phyloP scores from a whole-genome alignment of 2,329 filamentous ascomycete species.

The Phaeophleospora eucalypticola region DNA sequence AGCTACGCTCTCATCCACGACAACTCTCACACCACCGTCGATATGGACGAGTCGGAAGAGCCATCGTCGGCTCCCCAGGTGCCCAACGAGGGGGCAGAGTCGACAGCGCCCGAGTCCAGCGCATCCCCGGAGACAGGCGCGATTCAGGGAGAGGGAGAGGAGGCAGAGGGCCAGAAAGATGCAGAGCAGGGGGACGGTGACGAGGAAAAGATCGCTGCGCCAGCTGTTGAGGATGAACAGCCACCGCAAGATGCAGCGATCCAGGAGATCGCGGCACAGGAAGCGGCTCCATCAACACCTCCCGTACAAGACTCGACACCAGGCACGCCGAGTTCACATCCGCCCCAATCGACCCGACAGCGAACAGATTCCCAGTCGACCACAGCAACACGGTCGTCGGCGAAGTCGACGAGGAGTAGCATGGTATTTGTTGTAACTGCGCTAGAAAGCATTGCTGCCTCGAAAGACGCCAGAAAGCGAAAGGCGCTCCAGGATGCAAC shows the following conservation, averaged over 20 bases:
- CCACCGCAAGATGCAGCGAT: background rate
- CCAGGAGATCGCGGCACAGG: conserved; percentile 9
- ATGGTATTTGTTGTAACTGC: conserved; percentile 94
- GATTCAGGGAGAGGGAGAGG: conserved; percentile 2
- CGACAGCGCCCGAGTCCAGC: conserved; percentile 3
- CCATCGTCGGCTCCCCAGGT: conserved; percentile 2
- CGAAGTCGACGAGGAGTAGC: conserved; percentile 70
- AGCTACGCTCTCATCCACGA: too few relatives aligned
- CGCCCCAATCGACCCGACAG: conserved; percentile 32
- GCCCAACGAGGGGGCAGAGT: conserved; percentile 9
- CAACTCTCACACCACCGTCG: conserved; percentile 11
- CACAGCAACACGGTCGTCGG: conserved; percentile 45
- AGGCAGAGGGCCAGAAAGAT: conserved; percentile 7
- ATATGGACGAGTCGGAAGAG: conserved; percentile 10
- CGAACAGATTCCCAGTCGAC: conserved; percentile 61
- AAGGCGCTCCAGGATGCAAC: conserved; percentile 79
- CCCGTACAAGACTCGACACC: conserved; percentile 18
- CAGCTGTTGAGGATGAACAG: background rate
- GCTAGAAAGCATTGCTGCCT: conserved; percentile 83
- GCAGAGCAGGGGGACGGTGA: conserved; percentile 11
- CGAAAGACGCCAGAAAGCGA: conserved; percentile 84
- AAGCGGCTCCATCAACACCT: conserved; percentile 14
- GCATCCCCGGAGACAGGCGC: conserved; percentile 13
- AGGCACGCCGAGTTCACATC: conserved; percentile 17
- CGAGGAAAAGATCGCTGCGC: background rate